Evolutionary conservation across 148 eudicot genomes (phyloP), one percentile per base, ranked within the genome.

Genomic region (Pharnaceum exiguum): DNA sequence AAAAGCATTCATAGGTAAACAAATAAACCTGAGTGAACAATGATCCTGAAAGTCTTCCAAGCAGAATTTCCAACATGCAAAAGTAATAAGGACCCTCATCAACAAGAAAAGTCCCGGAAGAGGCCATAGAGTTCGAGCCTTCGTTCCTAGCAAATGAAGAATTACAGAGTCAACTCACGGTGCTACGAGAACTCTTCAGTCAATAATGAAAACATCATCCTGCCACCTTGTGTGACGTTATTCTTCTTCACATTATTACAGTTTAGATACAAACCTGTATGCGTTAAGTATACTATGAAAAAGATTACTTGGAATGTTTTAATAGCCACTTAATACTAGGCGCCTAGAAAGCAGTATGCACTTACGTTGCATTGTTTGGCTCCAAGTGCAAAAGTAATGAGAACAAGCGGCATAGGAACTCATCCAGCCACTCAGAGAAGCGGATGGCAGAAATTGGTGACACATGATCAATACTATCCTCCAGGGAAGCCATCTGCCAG

Each of bases 381-480:
- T 93, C 99, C 89, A 93, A 80, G 83, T 93, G 90, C 70, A 77
- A 71, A 66, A 93, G 89, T 62, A 93, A 65, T 26, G 99, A 74
- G 77, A 93, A 93, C 15, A 93, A 76, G 43, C 99, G 96, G 50
- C 90, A 81, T 17, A 93, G 59, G 76, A 93, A 93, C 69, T 93
- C 99, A 67, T 93, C 99, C 39, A 93, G 96, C 99, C 99, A 93
- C 69, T 93, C 99, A 35, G 99, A 85, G 73, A 85, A 85, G 78
- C 61, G 44, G 55, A 85, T 73, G 32, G 85, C 67, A 33, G 85
- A 75, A 58, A 85, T 48, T 9, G 75, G 68, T 35, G 75, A 78
- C 45, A 66, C 51, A 32, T 70, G 73, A 58, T 78, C 84, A 64
- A 65, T 62, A 77, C 66, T 77, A 65, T 93, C 96, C 66, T 85